Evolutionary conservation across 805 yeast species (phyloP), one percentile per base, ranked within the genome.

Genomic region (Phaffomyces antillensis): DNA sequence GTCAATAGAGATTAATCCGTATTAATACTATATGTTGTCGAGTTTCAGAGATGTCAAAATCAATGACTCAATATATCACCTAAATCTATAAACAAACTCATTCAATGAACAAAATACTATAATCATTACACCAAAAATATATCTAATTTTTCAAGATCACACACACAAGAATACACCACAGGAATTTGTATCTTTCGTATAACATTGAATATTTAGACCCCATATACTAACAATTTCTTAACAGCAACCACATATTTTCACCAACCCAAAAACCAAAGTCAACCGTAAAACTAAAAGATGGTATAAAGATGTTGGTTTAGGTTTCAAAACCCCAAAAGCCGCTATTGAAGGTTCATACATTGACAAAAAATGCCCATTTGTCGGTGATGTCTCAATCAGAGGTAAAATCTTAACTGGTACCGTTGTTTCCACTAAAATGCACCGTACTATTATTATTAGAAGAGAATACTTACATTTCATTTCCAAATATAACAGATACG

Each of bases 401-500:
- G 99, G 99, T 81, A 90, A 87, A 81, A 93, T 93, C 73, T 85
- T 93, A 74, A 84, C 96, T 64, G 99, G 99, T 78, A 86, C 96
- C 71, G 99, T 93, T 77, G 96, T 93, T 63, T 93, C 99, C 68
- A 90, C 99, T 83, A 93, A 93, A 83, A 93, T 93, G 99, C 99
- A 93, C 95, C 93, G 99, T 83, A 93, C 99, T 67, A 86, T 93
- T 79, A 85, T 93, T 74, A 86, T 93, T 81, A 90, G 99, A 85
- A 91, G 99, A 81, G 98, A 93, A 72, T 93, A 93, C 95, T 87
- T 93, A 73, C 99, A 93, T 81, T 93, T 88, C 81, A 86, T 93
- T 75, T 96, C 98, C 76, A 93, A 93, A 85, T 93, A 93, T 82
- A 93, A 91, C 96, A 90, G 99, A 86, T 93, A 89, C 87, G 99